These are phyloP conservation scores for Rhodotorula diobovata DNA, from an alignment of 768 basidiomycete species.

Conservation along the genomic window DNA sequence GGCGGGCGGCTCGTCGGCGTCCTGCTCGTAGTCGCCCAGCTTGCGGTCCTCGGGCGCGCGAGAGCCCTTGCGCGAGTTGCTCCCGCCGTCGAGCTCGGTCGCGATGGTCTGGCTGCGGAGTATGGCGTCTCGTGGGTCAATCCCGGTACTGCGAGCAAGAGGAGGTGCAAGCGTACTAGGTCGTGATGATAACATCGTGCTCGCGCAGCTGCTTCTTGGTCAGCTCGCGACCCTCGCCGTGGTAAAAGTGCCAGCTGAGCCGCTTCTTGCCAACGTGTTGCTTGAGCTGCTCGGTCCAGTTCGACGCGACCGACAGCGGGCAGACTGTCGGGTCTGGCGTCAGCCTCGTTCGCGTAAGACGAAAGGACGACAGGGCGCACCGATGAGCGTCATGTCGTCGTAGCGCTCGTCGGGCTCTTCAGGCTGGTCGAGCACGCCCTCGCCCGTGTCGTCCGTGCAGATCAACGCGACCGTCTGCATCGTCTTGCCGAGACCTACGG, in stretches of 20 bases:
- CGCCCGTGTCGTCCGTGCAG: slow-evolving; percentile 47
- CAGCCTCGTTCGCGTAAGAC: neutral
- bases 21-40: slow-evolving; percentile 8
- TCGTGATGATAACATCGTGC: slow-evolving; percentile 76
- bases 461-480: slow-evolving; percentile 79
- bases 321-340: slow-evolving; percentile 54
- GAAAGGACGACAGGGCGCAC: slow-evolving; percentile 49
- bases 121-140: neutral
- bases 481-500: slow-evolving; percentile 66
- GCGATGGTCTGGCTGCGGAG: slow-evolving; percentile 35
- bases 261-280: slow-evolving; percentile 39
- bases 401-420: slow-evolving; percentile 59
- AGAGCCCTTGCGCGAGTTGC: slow-evolving; percentile 52
- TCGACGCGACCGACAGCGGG: slow-evolving; percentile 77
- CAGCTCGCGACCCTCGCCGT: slow-evolving; percentile 59
- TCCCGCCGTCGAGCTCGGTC: slow-evolving; percentile 44
- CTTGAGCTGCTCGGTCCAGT: slow-evolving; percentile 47
- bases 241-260: slow-evolving; percentile 57
- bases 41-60: neutral
- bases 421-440: slow-evolving; percentile 36
- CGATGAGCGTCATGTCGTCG: slow-evolving; percentile 71
- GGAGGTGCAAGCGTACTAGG: slow-evolving; percentile 45
- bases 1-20: slow-evolving; percentile 57
- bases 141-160: neutral
- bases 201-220: slow-evolving; percentile 59